These are phyloP conservation scores for Rugonectria rugulosa DNA, from an alignment of 2,329 filamentous ascomycete species.

Conservation along the genomic window DNA sequence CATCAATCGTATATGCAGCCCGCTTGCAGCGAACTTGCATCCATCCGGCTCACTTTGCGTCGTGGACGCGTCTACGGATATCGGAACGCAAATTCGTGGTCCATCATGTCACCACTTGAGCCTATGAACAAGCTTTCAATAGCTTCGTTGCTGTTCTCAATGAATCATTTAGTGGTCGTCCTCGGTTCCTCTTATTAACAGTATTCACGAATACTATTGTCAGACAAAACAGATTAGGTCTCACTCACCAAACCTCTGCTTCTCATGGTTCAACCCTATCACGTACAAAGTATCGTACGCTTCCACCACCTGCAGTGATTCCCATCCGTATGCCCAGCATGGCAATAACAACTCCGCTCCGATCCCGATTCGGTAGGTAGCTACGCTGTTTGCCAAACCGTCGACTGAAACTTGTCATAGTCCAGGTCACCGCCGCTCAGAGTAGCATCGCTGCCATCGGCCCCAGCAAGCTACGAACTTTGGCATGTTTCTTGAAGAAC, in stretches of 20 bases:
- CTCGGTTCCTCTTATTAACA: too few species aligned
- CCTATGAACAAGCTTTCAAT: too few species aligned
- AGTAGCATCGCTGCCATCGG: constrained; percentile 25
- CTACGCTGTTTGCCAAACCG: constrained; percentile 1
- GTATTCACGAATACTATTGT: too few species aligned
- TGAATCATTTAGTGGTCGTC: too few species aligned
- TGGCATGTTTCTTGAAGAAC: constrained; percentile 26
- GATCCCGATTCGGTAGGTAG: constrained; percentile 8
- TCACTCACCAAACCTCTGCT: too few species aligned
- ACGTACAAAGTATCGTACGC: too few species aligned
- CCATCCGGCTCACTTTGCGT: background rate
- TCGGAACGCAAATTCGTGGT: constrained; percentile 4
- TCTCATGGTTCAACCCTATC: too few species aligned
- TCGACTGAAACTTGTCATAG: constrained; percentile 10
- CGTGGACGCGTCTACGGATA: background rate
- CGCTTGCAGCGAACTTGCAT: background rate
- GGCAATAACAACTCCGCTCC: constrained; percentile 1
- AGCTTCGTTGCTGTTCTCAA: too few species aligned
- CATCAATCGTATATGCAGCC: constrained; percentile 3
- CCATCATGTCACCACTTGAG: background rate
- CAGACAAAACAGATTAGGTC: too few species aligned
- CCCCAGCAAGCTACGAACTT: constrained; percentile 22
- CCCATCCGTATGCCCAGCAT: too few species aligned
- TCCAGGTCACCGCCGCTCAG: constrained; percentile 22
- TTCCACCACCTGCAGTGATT: too few species aligned